phyloP scores from a whole-genome alignment of 2,329 filamentous ascomycete genomes.

The Nothophaeocryptopus gaeumannii region DNA sequence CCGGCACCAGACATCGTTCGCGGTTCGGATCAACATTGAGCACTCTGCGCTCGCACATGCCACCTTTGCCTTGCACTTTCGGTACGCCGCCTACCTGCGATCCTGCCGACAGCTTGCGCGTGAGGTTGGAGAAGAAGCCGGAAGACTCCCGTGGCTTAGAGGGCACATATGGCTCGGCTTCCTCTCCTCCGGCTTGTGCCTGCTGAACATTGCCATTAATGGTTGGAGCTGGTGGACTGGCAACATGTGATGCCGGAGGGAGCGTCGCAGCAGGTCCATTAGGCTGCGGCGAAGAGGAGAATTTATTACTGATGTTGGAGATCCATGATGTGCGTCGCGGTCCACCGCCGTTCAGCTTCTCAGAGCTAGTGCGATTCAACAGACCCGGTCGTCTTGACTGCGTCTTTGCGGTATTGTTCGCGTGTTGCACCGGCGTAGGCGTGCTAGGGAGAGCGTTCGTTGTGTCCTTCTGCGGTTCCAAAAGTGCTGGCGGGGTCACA shows the following conservation, averaged over 20 bases:
- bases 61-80: conserved; percentile 59
- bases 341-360: conserved; percentile 32
- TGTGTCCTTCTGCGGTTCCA: conserved; percentile 23
- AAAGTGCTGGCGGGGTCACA: conserved; percentile 23
- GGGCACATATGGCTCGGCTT: conserved; percentile 63
- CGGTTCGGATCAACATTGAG: conserved; percentile 81
- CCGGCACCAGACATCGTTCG: conserved; percentile 73
- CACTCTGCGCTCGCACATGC: conserved; percentile 73
- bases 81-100: conserved; percentile 42
- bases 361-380: conserved; percentile 41
- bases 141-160: conserved; percentile 67
- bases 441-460: conserved; percentile 22
- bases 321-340: conserved; percentile 79
- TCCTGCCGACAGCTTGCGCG: conserved; percentile 74
- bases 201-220: conserved; percentile 51
- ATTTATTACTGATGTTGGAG: conserved; percentile 87
- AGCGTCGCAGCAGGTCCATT: conserved; percentile 7
- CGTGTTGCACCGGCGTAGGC: conserved; percentile 14
- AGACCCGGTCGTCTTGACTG: conserved; percentile 40
- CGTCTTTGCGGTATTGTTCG: conserved; percentile 13
- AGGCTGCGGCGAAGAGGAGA: conserved; percentile 52
- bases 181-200: conserved; percentile 28
- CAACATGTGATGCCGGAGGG: conserved; percentile 1
- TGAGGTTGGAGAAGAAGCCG: conserved; percentile 75
- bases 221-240: conserved; percentile 37